These are phyloP conservation scores for Craspedostauros australis DNA, from an alignment of 108 stramenopile species.

Conservation along the genomic window DNA sequence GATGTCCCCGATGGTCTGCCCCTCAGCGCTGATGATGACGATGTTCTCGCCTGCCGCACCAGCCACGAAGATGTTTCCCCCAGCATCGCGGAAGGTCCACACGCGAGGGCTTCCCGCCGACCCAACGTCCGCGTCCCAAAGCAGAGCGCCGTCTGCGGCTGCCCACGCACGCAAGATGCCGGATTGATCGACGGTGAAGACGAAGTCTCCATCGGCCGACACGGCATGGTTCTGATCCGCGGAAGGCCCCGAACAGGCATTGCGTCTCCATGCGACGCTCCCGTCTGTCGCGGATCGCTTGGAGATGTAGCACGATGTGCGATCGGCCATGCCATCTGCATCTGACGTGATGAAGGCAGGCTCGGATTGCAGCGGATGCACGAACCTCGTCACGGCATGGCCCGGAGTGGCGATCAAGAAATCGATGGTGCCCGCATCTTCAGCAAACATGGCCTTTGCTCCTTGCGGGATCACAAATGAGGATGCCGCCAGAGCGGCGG, in stretches of 20 bases:
- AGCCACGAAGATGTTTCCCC: conserved; percentile 1
- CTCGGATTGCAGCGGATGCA: conserved; percentile 3
- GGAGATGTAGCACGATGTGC: conserved; percentile 46
- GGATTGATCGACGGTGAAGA: conserved; percentile 45
- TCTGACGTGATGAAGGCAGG: conserved; percentile 25
- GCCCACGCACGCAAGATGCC: conserved; percentile 52
- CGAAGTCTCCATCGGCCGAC: not conserved
- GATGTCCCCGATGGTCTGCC: conserved; percentile 3
- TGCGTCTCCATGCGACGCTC: conserved; percentile 52
- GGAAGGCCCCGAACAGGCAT: conserved; percentile 41
- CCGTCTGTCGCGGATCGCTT: conserved; percentile 40
- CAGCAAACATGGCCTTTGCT: conserved; percentile 35
- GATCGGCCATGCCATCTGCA: conserved; percentile 1
- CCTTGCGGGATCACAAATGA: too few species aligned
- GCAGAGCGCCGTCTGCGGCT: conserved; percentile 21
- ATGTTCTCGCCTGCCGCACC: conserved; percentile 15
- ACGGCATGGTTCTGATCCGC: conserved; percentile 9
- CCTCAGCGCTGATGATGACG: conserved; percentile 6
- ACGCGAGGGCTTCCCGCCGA: conserved; percentile 4
- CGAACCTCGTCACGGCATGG: conserved; percentile 39
- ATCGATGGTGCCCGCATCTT: conserved; percentile 73
- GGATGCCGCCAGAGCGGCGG: too few species aligned
- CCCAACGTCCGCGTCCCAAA: conserved; percentile 32
- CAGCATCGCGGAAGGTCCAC: not conserved
- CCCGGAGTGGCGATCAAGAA: conserved; percentile 67